These are phyloP conservation scores for Komagataella pseudopastoris DNA, from an alignment of 805 yeast genomes.

Conservation along the genomic window DNA sequence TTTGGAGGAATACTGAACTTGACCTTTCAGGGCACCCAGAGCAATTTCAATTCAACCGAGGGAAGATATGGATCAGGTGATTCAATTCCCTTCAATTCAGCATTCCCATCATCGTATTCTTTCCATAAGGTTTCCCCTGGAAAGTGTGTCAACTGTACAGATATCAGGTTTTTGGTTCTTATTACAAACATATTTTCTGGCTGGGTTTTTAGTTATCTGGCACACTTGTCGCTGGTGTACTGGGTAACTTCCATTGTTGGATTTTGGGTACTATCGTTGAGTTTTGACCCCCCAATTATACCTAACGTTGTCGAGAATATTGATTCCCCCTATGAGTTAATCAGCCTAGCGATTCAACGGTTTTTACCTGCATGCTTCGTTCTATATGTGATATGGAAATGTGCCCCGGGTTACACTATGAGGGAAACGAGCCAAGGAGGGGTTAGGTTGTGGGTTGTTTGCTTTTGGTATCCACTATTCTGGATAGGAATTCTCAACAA, in stretches of 20 bases:
- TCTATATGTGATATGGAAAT: conserved; percentile 55
- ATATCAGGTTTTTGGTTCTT: conserved; percentile 49
- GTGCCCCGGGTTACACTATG: conserved; percentile 19
- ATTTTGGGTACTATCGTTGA: conserved; percentile 70
- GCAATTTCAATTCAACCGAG: conserved; percentile 27
- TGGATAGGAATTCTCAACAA: conserved; percentile 83
- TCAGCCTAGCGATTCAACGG: conserved; percentile 63
- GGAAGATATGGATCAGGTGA: conserved; percentile 42
- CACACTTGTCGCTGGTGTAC: conserved; percentile 32
- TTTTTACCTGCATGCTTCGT: conserved; percentile 65
- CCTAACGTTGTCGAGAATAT: conserved; percentile 32
- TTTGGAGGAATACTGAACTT: conserved; percentile 71
- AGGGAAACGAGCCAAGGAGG: not conserved
- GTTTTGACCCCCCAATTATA: conserved; percentile 67
- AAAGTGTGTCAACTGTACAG: conserved; percentile 57
- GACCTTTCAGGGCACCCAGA: conserved; percentile 39
- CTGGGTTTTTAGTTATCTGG: conserved; percentile 40
- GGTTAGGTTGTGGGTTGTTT: conserved; percentile 19
- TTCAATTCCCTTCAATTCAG: conserved; percentile 48
- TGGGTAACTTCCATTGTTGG: conserved; percentile 55
- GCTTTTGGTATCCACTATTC: conserved; percentile 67
- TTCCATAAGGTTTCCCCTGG: conserved; percentile 31
- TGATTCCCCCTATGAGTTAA: conserved; percentile 40
- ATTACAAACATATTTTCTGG: conserved; percentile 50
- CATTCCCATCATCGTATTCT: conserved; percentile 62